phyloP scores from a whole-genome alignment of 208 protist species.

The Trypanosoma caninum region DNA sequence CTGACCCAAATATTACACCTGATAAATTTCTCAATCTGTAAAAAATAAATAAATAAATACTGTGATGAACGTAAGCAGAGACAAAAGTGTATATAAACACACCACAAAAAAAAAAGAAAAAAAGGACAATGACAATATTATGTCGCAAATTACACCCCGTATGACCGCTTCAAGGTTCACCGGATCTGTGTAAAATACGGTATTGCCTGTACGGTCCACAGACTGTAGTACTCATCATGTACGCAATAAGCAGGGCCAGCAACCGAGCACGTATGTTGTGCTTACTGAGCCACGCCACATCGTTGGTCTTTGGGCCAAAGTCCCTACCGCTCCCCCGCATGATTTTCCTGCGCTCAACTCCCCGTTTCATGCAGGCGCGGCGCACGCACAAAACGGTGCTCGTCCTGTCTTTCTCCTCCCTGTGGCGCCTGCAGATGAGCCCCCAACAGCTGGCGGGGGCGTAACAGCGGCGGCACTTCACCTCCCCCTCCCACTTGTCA shows the following conservation, averaged over 20 bases:
- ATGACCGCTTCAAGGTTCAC: no score
- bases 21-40: no score
- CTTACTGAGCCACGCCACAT: conserved; percentile 22
- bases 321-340: background rate
- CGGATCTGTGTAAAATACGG: background rate
- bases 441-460: conserved; percentile 14
- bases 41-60: no score
- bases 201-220: conserved; percentile 23
- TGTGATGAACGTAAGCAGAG: no score
- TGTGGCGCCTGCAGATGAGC: conserved; percentile 15
- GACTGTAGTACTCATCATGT: conserved; percentile 23
- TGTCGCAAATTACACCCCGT: no score
- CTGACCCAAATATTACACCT: no score
- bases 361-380: conserved; percentile 1
- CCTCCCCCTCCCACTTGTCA: conserved; percentile 20
- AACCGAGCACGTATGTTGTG: conserved; percentile 25
- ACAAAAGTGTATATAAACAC: no score
- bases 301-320: background rate
- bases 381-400: conserved; percentile 10
- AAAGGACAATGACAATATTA: no score
- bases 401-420: conserved; percentile 5
- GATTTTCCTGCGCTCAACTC: conserved; percentile 5
- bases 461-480: conserved; percentile 20
- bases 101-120: no score
- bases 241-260: conserved; percentile 20